Base-by-base conservation (phyloP, 805 yeast genomes). In the Monosporozyma siamensis region DNA sequence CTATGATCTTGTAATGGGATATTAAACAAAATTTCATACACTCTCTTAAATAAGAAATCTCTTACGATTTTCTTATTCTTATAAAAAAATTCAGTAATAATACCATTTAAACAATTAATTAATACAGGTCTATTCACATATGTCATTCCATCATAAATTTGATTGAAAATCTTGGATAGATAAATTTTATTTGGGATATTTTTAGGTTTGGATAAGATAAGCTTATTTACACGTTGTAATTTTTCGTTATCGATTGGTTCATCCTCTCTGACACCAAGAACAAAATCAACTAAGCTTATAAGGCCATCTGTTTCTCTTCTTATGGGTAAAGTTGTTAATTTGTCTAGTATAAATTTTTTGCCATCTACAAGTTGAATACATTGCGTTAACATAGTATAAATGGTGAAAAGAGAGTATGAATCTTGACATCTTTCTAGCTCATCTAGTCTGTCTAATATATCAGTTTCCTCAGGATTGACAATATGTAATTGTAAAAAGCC, bases 211-310 rank as follows among this genome's bases (percentile, higher is more conserved):
- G 79, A 62, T 23, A 82, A 57, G 12, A 90, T 58, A 2, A 86
- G 69, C 34, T 71, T 72, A n/a, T 83, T 75, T 1, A 85, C 82
- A 44, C 79, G 74, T 22, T 76, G 77, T 38, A 85, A 68, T 49
- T 78, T 82, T 25, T 75, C 77, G n/a, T 78, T 61, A 48, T 78
- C 79, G 11, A 87, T 49, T 27, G 55, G 50, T 43, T 82, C 90
- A 42, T 71, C 69, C 34, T 86, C 94, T 44, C 95, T 67, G 21
- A 84, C 66, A 0, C 95, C 95, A 11, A 83, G 66, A 0, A 84
- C 69, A 48, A 84, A 77, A 59, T 90, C 97, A 23, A 88, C 69
- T 39, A 90, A 61, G 2, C 88, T 71, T 23, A 74, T 62, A 2
- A 92, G 77, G 0, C 97, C 97, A 53, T 82, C 80, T 1, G 71